phyloP scores from a whole-genome alignment of 306 rosid species.

The Potentilla sterilis region DNA sequence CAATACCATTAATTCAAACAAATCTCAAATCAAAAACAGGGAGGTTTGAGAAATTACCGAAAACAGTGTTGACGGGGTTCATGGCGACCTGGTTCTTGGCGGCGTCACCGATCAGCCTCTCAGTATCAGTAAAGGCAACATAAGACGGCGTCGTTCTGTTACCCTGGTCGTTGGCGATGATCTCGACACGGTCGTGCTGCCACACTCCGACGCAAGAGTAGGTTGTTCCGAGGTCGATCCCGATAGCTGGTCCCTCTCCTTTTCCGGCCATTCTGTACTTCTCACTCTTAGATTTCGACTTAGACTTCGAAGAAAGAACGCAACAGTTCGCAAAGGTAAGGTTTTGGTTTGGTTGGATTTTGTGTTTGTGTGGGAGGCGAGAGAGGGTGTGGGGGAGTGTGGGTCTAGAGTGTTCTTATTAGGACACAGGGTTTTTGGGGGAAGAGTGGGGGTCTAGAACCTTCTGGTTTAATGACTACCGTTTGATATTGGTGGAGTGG shows the following conservation, averaged over 20 bases:
- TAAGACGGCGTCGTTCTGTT: slow-evolving; percentile 1
- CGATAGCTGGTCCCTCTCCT: slow-evolving; percentile 1
- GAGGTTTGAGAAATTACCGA: background rate
- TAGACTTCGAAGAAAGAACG: background rate
- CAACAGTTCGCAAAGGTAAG: background rate
- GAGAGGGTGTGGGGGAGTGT: background rate
- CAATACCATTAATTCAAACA: background rate
- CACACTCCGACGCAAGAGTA: slow-evolving; percentile 11
- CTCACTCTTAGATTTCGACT: no score
- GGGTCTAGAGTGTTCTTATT: background rate
- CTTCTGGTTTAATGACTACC: background rate
- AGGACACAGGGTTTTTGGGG: background rate
- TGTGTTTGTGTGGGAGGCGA: background rate
- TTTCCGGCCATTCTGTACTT: background rate
- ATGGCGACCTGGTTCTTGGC: slow-evolving; percentile 10
- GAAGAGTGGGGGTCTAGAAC: background rate
- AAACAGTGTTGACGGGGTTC: slow-evolving; percentile 5
- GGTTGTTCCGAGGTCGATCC: slow-evolving; percentile 1
- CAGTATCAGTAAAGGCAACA: background rate
- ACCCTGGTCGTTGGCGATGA: slow-evolving; percentile 2
- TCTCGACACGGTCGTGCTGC: slow-evolving; percentile 12
- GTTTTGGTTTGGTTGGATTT: no score
- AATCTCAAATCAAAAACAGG: background rate
- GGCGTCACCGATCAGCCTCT: background rate
- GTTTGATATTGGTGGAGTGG: background rate